Evolutionary conservation across 1,284 basidiomycete species (phyloP), one percentile per base, ranked within the genome.

Genomic region (Coniferiporia weirii): DNA sequence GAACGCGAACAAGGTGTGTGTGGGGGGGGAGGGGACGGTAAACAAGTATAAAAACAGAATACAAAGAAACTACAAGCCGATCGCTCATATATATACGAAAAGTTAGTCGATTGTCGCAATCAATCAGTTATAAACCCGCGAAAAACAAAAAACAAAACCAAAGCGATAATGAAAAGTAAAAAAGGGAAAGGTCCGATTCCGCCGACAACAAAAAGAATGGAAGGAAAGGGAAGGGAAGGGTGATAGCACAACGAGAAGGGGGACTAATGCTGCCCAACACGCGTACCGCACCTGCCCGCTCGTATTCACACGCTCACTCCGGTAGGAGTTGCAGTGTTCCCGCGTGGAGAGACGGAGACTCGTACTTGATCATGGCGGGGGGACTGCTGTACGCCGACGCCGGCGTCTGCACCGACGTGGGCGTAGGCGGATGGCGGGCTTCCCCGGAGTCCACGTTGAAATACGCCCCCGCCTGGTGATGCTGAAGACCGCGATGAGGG

Each of bases 331-430:
- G 67, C 54, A 56, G 54, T 22, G 27, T 45, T 44, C 52, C 50
- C 48, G 52, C 52, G 52, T 19, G 57, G 57, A 54, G 57, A 59
- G 57, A 54, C 57, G 57, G 52, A 53, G 69, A 69, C 63, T 68
- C 69, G 69, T 68, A 70, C 69, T 66, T 69, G 65, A 68, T 65
- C 67, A 64, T 65, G 57, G 57, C 55, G 63, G 65, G 64, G 15
- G 56, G 43, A 34, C 52, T 60, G 52, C 46, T 54, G 58, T 49
- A 59, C 64, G 40, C 59, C 49, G 47, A 35, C 52, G 47, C 61
- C 61, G 63, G 61, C 63, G 61, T 66, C 63, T 63, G 63, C 61
- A 62, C 65, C 63, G 47, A 48, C 46, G 47, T 63, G 61, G 64
- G 61, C 64, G 61, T 68, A 65, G 65, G 64, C 60, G 63, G 66